phyloP scores from a whole-genome alignment of 352 stramenopile species.

The Globisporangium middletonii region DNA sequence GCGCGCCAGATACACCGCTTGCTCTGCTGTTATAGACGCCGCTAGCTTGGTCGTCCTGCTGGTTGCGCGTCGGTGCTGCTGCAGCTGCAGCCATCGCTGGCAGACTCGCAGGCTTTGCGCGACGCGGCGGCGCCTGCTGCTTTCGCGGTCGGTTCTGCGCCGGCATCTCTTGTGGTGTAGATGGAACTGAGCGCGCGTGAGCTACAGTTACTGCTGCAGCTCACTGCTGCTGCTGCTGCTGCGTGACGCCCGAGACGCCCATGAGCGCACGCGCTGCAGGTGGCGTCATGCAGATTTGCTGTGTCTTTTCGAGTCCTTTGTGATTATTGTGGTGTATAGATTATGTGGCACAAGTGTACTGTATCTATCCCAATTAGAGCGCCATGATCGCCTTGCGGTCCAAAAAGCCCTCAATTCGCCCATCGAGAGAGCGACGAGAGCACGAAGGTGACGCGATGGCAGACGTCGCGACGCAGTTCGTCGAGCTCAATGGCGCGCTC shows the following conservation, averaged over 20 bases:
- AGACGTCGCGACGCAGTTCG: constrained; percentile 49
- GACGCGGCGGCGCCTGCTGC: neutral
- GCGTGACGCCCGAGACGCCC: neutral
- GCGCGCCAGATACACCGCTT: neutral
- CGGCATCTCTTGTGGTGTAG: neutral
- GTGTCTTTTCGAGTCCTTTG: neutral
- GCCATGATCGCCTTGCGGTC: neutral
- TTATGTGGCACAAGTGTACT: neutral
- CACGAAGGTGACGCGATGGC: constrained; percentile 9
- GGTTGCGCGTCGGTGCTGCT: constrained; percentile 2
- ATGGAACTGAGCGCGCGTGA: neutral
- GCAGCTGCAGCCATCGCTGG: neutral
- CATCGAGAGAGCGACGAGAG: neutral
- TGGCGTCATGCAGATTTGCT: neutral
- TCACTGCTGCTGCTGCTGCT: neutral
- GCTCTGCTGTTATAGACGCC: neutral
- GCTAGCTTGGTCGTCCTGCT: constrained; percentile 10
- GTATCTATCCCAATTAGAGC: no score
- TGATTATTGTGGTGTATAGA: neutral
- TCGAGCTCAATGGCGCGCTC: constrained; percentile 70
- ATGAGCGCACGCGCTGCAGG: neutral
- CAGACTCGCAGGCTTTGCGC: constrained; percentile 2
- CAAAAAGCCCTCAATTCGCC: neutral
- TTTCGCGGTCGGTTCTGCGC: neutral
- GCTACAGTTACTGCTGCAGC: neutral